Base-by-base conservation (phyloP, 441 rosid species). In the Macaranga tanarius region DNA sequence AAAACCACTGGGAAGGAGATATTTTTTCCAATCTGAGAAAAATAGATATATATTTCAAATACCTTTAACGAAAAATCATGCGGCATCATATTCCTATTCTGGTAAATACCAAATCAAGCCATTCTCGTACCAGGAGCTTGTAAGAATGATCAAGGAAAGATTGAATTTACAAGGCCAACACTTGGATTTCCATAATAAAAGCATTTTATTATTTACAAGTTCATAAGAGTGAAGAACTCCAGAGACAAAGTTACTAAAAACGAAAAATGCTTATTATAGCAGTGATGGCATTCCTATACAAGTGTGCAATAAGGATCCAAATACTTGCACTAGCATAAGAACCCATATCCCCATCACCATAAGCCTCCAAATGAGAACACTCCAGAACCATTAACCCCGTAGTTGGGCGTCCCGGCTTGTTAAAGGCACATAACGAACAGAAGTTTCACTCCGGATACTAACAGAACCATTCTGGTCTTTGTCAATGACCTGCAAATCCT, bases 401-500 rank as follows among this genome's bases (percentile, higher is more conserved):
- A 95, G 69, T 70, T 92, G 99, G 11, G 90, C 88, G 61, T 90
- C 99, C 44, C 90, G 86, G 78, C 93, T 89, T 47, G 97, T 95
- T 79, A 92, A 80, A 71, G 97, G 97, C 78, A 95, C 97, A 79
- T 91, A 92, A 5, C 97, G 95, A 17, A 91, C 99, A 0, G 93
- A 82, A 34, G 93, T 86, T 79, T 95, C 97, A 10, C 70, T 82
- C 51, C 79, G 82, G 60, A 90, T 69, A 54, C 82, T 85, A 63
- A 91, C 48, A 13, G 90, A 85, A 69, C 99, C 97, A 78, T 91
- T 95, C 67, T 79, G 72, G 34, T 76, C 80, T 82, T 95, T 95
- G 48, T 87, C 92, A n/a, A 92, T 80, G 7, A 95, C 92, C 79
- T 88, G 81, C 80, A 92, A 70, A 68, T 89, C 97, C 78, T 92